phyloP scores from a whole-genome alignment of 75 land plant genomes.

The Isoetes taiwanensis region DNA sequence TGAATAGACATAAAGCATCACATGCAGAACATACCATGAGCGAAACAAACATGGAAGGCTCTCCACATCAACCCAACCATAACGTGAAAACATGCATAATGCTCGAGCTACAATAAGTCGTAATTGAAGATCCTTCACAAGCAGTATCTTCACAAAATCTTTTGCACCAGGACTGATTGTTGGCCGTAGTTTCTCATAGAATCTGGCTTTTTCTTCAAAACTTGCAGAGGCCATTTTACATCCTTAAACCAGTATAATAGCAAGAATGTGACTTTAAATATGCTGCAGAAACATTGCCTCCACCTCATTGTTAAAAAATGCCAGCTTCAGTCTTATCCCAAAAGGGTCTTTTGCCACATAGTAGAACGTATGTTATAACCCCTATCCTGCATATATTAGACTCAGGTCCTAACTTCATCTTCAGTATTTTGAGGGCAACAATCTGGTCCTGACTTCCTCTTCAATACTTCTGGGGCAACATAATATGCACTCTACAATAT shows the following conservation, averaged over 20 bases:
- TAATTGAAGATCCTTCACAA: constrained; percentile 78
- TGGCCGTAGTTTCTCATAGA: constrained; percentile 84
- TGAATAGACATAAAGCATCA: too few relatives aligned
- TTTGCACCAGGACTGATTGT: constrained; percentile 59
- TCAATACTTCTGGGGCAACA: constrained; percentile 98
- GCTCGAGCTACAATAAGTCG: constrained; percentile 95
- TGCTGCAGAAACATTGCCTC: too few relatives aligned
- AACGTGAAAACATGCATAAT: constrained; percentile 63
- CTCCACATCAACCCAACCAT: too few relatives aligned
- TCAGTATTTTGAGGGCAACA: too few relatives aligned
- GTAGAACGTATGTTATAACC: constrained; percentile 85
- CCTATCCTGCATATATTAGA: constrained; percentile 99
- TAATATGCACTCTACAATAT: constrained; percentile 95
- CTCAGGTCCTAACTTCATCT: too few relatives aligned
- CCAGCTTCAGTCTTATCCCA: constrained; percentile 98
- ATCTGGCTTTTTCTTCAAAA: constrained; percentile 77
- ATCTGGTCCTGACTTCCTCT: constrained; percentile 84
- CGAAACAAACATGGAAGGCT: too few relatives aligned
- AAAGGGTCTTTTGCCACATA: constrained; percentile 92
- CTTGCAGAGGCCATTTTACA: too few relatives aligned
- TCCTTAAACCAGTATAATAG: too few relatives aligned
- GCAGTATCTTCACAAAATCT: constrained; percentile 75
- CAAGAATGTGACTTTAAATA: too few relatives aligned
- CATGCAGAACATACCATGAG: too few relatives aligned
- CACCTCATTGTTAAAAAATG: too few relatives aligned